Evolutionary conservation across 768 basidiomycete species (phyloP).

Genomic region (Serendipita sp.): DNA sequence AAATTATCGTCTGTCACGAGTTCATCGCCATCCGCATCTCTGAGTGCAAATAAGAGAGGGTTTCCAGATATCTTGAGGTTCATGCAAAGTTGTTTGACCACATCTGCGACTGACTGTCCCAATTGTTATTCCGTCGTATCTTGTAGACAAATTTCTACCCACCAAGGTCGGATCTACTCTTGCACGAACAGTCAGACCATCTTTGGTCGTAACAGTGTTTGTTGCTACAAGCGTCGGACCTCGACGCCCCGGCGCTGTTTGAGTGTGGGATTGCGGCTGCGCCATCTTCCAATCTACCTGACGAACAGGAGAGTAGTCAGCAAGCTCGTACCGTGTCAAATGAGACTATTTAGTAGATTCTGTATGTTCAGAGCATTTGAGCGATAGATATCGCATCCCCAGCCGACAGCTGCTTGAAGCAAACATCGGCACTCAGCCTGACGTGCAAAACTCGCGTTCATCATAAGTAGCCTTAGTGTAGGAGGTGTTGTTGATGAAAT

Average conservation of each 20-base stretch:
- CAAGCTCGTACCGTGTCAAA: not conserved
- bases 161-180: constrained; percentile 70
- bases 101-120: constrained; percentile 51
- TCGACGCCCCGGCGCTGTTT: constrained; percentile 5
- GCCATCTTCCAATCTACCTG: not conserved
- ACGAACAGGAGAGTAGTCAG: not conserved
- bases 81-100: constrained; percentile 65
- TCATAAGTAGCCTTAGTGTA: not conserved
- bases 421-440: constrained; percentile 24
- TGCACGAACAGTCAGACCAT: constrained; percentile 41
- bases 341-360: constrained; percentile 18
- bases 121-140: too few species aligned
- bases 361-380: constrained; percentile 22
- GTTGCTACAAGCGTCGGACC: constrained; percentile 48
- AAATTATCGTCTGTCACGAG: constrained; percentile 80
- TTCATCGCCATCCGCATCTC: constrained; percentile 64
- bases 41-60: constrained; percentile 53
- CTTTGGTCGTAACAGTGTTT: constrained; percentile 65
- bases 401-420: constrained; percentile 8
- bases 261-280: constrained; percentile 9
- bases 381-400: constrained; percentile 8
- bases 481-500: too few species aligned
- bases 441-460: constrained; percentile 27
- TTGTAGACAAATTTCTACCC: not conserved
- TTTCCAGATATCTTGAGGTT: constrained; percentile 67